phyloP scores from a whole-genome alignment of 371 early-diverging fungal species.

The Mucor sp. region DNA sequence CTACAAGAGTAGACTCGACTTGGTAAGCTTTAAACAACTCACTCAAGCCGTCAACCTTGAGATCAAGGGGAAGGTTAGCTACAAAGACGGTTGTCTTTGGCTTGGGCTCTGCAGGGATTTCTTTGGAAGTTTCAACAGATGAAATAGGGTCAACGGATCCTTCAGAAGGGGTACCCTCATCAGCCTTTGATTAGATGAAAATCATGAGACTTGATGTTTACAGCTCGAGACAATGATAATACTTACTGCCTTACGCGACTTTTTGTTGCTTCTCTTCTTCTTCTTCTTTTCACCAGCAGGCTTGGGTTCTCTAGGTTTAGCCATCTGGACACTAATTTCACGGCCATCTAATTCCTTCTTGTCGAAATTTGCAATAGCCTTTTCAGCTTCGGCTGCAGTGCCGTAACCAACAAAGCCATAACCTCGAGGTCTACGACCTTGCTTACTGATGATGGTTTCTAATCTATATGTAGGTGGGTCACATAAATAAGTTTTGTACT shows the following conservation, averaged over 20 bases:
- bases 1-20: conserved; percentile 78
- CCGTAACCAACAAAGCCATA: conserved; percentile 91
- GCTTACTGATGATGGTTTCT: conserved; percentile 11
- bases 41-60: conserved; percentile 73
- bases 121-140: conserved; percentile 3
- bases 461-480: conserved; percentile 2
- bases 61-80: conserved; percentile 90
- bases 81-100: conserved; percentile 88
- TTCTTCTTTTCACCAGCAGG: background rate
- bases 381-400: conserved; percentile 71
- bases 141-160: conserved; percentile 3
- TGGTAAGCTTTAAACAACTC: conserved; percentile 81
- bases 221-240: background rate
- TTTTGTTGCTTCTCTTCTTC: conserved; percentile 10
- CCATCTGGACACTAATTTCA: conserved; percentile 85
- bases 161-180: background rate
- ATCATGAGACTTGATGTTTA: background rate
- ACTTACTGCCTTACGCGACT: conserved; percentile 6
- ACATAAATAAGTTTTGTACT: background rate
- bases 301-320: conserved; percentile 58
- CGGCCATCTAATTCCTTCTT: conserved; percentile 81
- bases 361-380: conserved; percentile 73
- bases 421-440: conserved; percentile 42
- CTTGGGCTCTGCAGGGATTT: conserved; percentile 13
- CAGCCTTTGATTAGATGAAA: background rate